phyloP scores from a whole-genome alignment of 2,329 filamentous ascomycete genomes.

The Alternaria sp. region DNA sequence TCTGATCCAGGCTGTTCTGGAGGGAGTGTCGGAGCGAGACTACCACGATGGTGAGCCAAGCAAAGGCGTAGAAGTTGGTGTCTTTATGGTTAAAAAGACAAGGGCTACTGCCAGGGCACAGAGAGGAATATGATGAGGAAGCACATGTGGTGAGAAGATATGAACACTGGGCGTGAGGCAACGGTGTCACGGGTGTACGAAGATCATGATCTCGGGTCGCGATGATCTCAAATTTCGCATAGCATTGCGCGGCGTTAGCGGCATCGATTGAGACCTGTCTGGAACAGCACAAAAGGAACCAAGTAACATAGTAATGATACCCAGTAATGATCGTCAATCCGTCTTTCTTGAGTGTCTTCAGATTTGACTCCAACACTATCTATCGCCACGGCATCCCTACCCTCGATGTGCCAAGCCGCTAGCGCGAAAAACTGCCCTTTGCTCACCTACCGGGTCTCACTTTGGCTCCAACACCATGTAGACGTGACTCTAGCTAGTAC shows the following conservation, averaged over 20 bases:
- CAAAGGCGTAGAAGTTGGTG: conserved; percentile 58
- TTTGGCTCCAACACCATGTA: conserved; percentile 9
- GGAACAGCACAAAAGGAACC: conserved; percentile 18
- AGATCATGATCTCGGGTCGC: conserved; percentile 3
- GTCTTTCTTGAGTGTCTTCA: not conserved
- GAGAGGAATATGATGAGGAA: conserved; percentile 4
- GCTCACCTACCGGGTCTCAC: conserved; percentile 7
- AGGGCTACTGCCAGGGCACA: conserved; percentile 12
- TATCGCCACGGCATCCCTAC: conserved; percentile 16
- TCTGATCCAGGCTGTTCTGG: conserved; percentile 67
- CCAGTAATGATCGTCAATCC: not conserved
- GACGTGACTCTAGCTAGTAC: not conserved
- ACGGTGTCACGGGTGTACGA: conserved; percentile 4
- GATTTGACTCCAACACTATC: not conserved
- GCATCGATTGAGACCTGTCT: conserved; percentile 10
- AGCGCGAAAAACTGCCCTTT: conserved; percentile 35
- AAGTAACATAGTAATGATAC: conserved; percentile 28
- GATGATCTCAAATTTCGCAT: conserved; percentile 19
- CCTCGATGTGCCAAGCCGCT: conserved; percentile 26
- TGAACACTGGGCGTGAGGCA: not conserved
- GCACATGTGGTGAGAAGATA: not conserved
- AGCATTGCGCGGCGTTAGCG: conserved; percentile 32
- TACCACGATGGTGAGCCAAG: conserved; percentile 56
- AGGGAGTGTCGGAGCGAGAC: conserved; percentile 63
- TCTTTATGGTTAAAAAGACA: conserved; percentile 56